These are phyloP conservation scores for Cercospora zeae-maydis DNA, from an alignment of 2,329 filamentous ascomycete species.

Conservation along the genomic window DNA sequence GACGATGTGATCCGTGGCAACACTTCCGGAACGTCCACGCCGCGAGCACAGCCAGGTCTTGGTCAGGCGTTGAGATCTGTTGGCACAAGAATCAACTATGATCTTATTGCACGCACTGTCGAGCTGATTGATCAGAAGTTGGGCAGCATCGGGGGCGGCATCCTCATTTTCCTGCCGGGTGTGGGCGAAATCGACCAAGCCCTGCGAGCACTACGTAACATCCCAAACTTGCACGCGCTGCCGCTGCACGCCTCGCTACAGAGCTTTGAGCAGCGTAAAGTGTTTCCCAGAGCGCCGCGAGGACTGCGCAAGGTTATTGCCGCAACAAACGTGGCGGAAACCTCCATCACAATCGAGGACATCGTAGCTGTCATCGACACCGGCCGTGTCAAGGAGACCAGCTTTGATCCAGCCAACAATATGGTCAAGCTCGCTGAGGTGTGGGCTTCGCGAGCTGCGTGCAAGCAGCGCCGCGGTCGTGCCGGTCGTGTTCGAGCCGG, in stretches of 20 bases:
- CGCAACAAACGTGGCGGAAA: slow-evolving; percentile 95
- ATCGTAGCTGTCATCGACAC: slow-evolving; percentile 95
- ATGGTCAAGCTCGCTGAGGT: slow-evolving; percentile 93
- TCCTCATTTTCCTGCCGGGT: slow-evolving; percentile 93
- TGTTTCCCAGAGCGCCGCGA: slow-evolving; percentile 71
- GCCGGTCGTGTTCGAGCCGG: slow-evolving; percentile 90
- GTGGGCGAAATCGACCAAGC: slow-evolving; percentile 86
- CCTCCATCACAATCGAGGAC: slow-evolving; percentile 97
- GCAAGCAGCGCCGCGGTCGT: slow-evolving; percentile 88
- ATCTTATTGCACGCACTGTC: slow-evolving; percentile 75
- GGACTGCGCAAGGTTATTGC: slow-evolving; percentile 90
- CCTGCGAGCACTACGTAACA: slow-evolving; percentile 62
- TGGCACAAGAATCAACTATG: slow-evolving; percentile 84
- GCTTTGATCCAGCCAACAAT: slow-evolving; percentile 85
- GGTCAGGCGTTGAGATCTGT: slow-evolving; percentile 44
- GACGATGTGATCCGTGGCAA: slow-evolving; percentile 42
- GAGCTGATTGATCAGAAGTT: slow-evolving; percentile 77
- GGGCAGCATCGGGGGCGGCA: slow-evolving; percentile 70
- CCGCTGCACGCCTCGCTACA: slow-evolving; percentile 90
- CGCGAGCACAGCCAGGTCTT: slow-evolving; percentile 29
- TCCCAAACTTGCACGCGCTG: slow-evolving; percentile 69
- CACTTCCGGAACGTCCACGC: slow-evolving; percentile 18
- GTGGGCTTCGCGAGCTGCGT: slow-evolving; percentile 90
- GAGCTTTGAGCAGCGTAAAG: slow-evolving; percentile 79
- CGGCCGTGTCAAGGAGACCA: slow-evolving; percentile 93